phyloP scores from a whole-genome alignment of 805 yeast species.

The Teunomyces atbi region DNA sequence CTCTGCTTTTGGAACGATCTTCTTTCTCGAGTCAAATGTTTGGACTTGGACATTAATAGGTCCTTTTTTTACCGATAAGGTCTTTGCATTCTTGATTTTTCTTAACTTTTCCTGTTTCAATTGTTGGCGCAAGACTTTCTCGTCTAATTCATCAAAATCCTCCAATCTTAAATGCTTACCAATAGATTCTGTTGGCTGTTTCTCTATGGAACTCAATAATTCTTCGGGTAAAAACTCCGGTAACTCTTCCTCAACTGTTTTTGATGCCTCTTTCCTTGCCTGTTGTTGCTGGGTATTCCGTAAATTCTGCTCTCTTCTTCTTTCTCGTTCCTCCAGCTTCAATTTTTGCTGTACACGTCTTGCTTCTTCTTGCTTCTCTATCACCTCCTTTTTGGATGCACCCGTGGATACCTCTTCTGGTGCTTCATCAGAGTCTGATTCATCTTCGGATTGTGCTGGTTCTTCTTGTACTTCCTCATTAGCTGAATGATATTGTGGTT shows the following conservation, averaged over 20 bases:
- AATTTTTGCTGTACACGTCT: conserved; percentile 21
- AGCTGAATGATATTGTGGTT: conserved; percentile 17
- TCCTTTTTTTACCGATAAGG: conserved; percentile 32
- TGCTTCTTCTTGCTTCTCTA: conserved; percentile 25
- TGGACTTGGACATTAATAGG: conserved; percentile 41
- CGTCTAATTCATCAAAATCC: conserved; percentile 33
- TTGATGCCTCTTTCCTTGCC: conserved; percentile 18
- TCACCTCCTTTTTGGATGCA: conserved; percentile 22
- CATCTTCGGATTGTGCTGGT: conserved; percentile 13
- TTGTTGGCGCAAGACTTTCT: conserved; percentile 24
- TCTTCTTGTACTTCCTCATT: conserved; percentile 16
- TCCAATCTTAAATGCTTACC: conserved; percentile 32
- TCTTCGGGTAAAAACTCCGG: conserved; percentile 46
- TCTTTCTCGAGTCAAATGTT: conserved; percentile 18
- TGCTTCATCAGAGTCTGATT: conserved; percentile 32
- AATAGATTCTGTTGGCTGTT: conserved; percentile 8
- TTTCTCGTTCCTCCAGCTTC: conserved; percentile 31
- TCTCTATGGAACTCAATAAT: conserved; percentile 24
- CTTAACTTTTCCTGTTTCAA: conserved; percentile 34
- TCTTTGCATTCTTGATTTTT: conserved; percentile 23
- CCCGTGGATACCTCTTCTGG: conserved; percentile 44
- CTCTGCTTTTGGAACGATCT: conserved; percentile 38
- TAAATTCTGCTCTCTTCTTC: conserved; percentile 33
- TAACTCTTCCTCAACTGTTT: conserved; percentile 21
- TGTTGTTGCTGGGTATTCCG: conserved; percentile 37